These are phyloP conservation scores for Pulicaria dysenterica DNA, from an alignment of 129 eudicot species.

Conservation along the genomic window DNA sequence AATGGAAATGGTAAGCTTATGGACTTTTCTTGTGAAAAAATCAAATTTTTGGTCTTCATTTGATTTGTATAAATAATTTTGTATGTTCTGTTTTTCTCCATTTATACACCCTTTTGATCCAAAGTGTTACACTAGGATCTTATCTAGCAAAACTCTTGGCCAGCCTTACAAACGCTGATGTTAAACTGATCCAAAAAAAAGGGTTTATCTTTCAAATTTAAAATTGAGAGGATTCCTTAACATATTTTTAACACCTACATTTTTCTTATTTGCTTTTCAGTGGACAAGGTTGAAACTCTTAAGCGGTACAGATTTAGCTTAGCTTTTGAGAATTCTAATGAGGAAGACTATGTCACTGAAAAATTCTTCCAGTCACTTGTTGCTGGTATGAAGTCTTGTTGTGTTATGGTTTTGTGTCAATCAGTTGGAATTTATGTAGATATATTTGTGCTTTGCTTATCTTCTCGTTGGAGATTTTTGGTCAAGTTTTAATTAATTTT, in stretches of 20 bases:
- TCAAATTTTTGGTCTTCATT: neutral
- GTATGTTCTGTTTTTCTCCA: neutral
- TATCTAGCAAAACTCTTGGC: too few species aligned
- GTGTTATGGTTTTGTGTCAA: too few species aligned
- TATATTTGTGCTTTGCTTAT: too few species aligned
- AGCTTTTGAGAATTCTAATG: slow-evolving; percentile 95
- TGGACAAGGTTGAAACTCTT: slow-evolving; percentile 79
- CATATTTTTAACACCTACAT: too few species aligned
- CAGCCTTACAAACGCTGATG: too few species aligned
- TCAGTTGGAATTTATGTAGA: too few species aligned
- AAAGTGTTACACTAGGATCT: too few species aligned
- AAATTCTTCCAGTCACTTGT: slow-evolving; percentile 97
- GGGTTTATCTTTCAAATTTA: too few species aligned
- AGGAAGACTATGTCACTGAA: slow-evolving; percentile 97
- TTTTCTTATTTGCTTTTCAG: slow-evolving; percentile 37
- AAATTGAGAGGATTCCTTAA: too few species aligned
- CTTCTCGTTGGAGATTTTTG: neutral
- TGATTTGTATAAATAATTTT: neutral
- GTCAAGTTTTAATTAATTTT: too few species aligned
- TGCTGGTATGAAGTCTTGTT: slow-evolving; percentile 56
- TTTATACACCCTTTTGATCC: too few species aligned
- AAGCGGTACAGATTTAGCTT: slow-evolving; percentile 87
- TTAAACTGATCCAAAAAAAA: too few species aligned
- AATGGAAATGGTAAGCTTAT: slow-evolving; percentile 68
- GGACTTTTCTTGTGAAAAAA: neutral